A percentile compares a stretch with the other conserved stretches of the same genome.
These are phyloP conservation scores for Lablab purpureus DNA, from an alignment of 306 rosid genomes.

Conservation along the genomic window DNA sequence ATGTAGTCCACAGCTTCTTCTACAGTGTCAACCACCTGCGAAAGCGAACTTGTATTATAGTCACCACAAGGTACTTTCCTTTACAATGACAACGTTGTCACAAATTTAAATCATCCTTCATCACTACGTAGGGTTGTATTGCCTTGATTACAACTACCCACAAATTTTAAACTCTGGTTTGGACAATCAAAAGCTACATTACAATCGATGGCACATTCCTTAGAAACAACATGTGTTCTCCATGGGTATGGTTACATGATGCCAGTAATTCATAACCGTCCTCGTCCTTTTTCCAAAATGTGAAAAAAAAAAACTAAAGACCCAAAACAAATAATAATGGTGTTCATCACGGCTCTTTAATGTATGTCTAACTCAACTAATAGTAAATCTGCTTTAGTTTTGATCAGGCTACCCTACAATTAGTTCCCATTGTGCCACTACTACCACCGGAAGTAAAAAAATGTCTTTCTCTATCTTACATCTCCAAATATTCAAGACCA, in stretches of 20 bases:
- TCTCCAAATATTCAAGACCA: constrained; percentile 13
- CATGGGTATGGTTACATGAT: neutral
- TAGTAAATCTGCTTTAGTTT: constrained; percentile 7
- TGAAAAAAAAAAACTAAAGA: neutral
- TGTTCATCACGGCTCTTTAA: constrained; percentile 6
- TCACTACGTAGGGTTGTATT: neutral
- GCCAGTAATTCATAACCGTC: neutral
- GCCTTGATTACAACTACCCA: neutral
- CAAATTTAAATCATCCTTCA: neutral
- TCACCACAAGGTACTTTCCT: constrained; percentile 12
- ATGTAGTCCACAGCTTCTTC: constrained; percentile 75
- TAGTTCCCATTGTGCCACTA: constrained; percentile 19
- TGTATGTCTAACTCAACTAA: constrained; percentile 4
- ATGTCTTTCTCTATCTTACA: constrained; percentile 8
- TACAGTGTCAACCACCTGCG: constrained; percentile 79
- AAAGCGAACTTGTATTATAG: constrained; percentile 35
- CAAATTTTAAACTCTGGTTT: constrained; percentile 16
- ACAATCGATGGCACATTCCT: constrained; percentile 15
- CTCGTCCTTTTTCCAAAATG: constrained; percentile 22
- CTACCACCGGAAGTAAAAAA: neutral
- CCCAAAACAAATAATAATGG: neutral
- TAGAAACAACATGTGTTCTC: constrained; percentile 18
- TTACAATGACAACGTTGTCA: constrained; percentile 4
- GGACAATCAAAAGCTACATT: neutral
- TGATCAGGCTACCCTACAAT: neutral